Base-by-base conservation (phyloP, 2,329 filamentous ascomycete genomes). In the Aspergillus fumigatus region DNA sequence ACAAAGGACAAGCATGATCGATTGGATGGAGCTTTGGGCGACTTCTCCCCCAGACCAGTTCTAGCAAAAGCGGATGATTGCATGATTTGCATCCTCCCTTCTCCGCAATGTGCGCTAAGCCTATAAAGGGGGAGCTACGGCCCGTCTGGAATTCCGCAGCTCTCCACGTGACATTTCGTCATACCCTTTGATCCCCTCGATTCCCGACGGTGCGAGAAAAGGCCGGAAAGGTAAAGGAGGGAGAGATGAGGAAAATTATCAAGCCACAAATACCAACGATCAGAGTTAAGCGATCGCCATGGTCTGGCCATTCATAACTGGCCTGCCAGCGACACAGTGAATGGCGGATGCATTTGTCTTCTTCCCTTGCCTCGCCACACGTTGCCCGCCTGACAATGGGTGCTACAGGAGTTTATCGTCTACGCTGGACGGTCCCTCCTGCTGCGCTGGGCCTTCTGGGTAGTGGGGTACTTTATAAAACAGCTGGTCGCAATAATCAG, bases 401-500 rank as follows among this genome's bases (percentile, higher is more conserved):
- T 59, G 67, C 67, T 62, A 64, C 69, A 52, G 70, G 64, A 60
- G 59, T 65, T 52, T 62, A 68, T 52, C 65, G 67, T 52, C 56
- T 74, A 51, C 67, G 67, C 53, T 75, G 73, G 73, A 68, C 70
- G 45, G 65, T 72, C 48, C 68, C 72, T 51, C 69, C 73, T 25
- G 70, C 67, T 49, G 66, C 67, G 40, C 60, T 73, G 32, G 62
- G 68, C 29, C 64, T 70, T 50, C 54, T 69, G 38, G 59, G 61
- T 19, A 66, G 68, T 56, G 64, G 60, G 47, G 58, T 66, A 9
- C 57, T 65, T 32, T 70, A 67, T 56, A 60, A 60, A 52, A 65
- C 59, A 52, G 65, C 65, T 29, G 61, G 67, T 41, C 67, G 62
- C 9, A 62, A 64, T 53, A 66, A 63, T 55, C 64, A 58, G 23